A percentile compares a stretch with the other conserved stretches of the same genome.
Evolutionary conservation across 768 basidiomycete genomes (phyloP).

Genomic region (Rhodosporidiobolus odoratus): DNA sequence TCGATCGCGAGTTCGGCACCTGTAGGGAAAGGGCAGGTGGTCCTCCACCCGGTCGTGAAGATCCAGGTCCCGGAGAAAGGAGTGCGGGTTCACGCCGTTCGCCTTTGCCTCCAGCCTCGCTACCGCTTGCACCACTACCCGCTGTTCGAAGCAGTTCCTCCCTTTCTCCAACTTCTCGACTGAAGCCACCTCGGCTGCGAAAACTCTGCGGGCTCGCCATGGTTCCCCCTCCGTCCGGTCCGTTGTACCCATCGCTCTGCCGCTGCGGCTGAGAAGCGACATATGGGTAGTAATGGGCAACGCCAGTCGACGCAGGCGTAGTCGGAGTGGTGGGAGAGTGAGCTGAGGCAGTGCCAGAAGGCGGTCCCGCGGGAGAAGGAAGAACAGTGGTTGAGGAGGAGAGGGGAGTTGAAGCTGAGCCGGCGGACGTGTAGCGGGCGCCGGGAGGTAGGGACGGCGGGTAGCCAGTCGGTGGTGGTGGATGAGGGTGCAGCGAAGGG

Average conservation of each 20-base stretch:
- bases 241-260: not conserved
- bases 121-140: not conserved
- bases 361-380: not conserved
- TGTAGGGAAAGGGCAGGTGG: too few species aligned
- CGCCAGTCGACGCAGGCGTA: conserved; percentile 17
- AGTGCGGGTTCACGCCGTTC: too few species aligned
- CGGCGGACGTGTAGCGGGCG: not conserved
- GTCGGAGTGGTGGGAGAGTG: conserved; percentile 17
- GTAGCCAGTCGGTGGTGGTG: not conserved
- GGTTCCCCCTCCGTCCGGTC: not conserved
- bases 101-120: too few species aligned
- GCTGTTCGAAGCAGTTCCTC: too few species aligned
- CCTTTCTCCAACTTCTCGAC: not conserved
- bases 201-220: conserved; percentile 31
- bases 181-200: conserved; percentile 7
- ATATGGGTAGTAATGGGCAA: conserved; percentile 33
- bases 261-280: conserved; percentile 10
- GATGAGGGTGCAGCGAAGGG: not conserved
- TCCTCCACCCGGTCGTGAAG: too few species aligned
- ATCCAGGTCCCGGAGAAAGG: too few species aligned
- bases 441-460: not conserved
- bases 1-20: too few species aligned
- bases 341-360: not conserved
- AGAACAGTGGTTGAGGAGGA: conserved; percentile 1
- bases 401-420: too few species aligned